Base-by-base conservation (phyloP, 192 early-diverging fungal genomes). In the Coemansia sp. region DNA sequence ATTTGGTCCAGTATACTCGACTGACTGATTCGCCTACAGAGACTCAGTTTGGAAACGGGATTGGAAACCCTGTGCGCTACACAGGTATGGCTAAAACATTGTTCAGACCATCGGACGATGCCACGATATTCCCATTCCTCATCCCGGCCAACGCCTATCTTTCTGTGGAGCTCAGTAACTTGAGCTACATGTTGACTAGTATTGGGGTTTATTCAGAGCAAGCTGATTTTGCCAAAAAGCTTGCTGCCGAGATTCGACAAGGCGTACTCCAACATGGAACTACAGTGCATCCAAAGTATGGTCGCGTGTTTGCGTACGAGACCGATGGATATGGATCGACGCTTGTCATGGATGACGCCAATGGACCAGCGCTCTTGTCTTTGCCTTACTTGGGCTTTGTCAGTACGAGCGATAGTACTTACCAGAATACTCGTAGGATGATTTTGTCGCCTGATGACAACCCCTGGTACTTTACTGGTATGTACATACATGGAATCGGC, bases 331-430 rank as follows among this genome's bases (percentile, higher is more conserved):
- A 85, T 57, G 90, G 91, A 15, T 88, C 86, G 1, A 40, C 71
- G 1, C 68, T 90, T 12, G 65, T 92, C 12, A 90, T 90, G 87
- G 91, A 92, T 66, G 91, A 92, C 57, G 91, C 91, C 6, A 91
- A 90, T 49, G 83, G 87, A 11, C 91, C 91, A 2, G 84, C 87
- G 7, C 83, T 92, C 7, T 64, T 92, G 8, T 85, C 85, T 11
- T 65, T 92, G 41, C 90, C 90, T 1, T 79, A 88, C 24, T 65
- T 90, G 11, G 91, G 87, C 0, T 92, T 90, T 67, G 66, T 89
- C 20, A 44, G 64, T 20, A 62, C 70, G 11, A 55, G 52, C 22
- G 85, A 92, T 44, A 57, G 84, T 13, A 52, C 86, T 0, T 93
- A 93, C 75, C 55, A 68, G 49, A 83, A 72, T 36, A 93, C 91